Evolutionary conservation across 257 asterid genomes (phyloP).

Genomic region (Capsicum chinense): DNA sequence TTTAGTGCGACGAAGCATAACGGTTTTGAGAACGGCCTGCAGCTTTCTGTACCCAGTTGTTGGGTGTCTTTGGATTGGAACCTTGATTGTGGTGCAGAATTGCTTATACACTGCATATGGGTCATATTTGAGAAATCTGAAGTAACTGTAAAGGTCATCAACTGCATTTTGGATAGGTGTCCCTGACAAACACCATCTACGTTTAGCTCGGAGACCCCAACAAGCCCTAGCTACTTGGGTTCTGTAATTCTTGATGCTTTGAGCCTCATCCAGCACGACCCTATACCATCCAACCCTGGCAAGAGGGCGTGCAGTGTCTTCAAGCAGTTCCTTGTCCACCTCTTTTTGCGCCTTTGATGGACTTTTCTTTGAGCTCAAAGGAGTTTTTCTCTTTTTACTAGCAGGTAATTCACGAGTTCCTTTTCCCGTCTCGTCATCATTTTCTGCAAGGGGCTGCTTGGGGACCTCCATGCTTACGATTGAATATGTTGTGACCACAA

Average conservation of each 20-base stretch:
- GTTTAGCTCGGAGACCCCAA: constrained; percentile 99
- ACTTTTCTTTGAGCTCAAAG: constrained; percentile 53
- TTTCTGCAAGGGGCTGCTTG: constrained; percentile 87
- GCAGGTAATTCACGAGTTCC: constrained; percentile 42
- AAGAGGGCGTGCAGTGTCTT: constrained; percentile 74
- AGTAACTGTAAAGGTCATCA: constrained; percentile 96
- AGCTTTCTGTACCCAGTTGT: constrained; percentile 78
- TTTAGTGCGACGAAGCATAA: constrained; percentile 96
- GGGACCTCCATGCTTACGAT: constrained; percentile 99
- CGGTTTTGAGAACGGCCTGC: constrained; percentile 91
- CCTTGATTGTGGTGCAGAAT: constrained; percentile 75
- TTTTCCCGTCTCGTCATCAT: constrained; percentile 61
- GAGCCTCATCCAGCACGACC: constrained; percentile 98
- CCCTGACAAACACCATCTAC: constrained; percentile 98
- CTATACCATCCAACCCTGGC: constrained; percentile 99
- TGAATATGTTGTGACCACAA: constrained; percentile 93
- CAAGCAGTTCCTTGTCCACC: constrained; percentile 56
- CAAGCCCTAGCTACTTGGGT: constrained; percentile 99
- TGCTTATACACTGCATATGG: constrained; percentile 78
- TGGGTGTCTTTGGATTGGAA: constrained; percentile 82
- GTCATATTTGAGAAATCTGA: constrained; percentile 93
- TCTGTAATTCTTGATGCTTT: constrained; percentile 91
- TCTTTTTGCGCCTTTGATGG: constrained; percentile 67
- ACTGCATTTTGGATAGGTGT: constrained; percentile 97
- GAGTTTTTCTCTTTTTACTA: constrained; percentile 66